A percentile compares a stretch with the other conserved stretches of the same genome.
Conservation (phyloP, 2,329 filamentous ascomycete species). For the Ophiostoma ulmi region DNA sequence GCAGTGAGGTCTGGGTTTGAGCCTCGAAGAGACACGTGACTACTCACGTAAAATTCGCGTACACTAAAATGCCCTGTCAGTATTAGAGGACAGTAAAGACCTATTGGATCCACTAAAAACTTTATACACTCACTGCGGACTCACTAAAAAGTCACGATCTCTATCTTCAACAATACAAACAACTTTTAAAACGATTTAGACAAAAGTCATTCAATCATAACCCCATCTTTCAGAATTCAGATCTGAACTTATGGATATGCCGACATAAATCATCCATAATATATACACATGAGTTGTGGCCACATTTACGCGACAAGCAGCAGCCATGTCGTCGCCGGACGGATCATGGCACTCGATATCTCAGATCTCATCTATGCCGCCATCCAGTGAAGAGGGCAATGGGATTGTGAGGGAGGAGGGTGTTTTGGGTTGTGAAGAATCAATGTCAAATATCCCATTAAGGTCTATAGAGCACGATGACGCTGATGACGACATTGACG, state of each 20-base stretch:
- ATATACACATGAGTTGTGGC: neutral
- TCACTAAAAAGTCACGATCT: constrained; percentile 1
- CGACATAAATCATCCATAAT: neutral
- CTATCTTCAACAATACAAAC: neutral
- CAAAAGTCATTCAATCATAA: neutral
- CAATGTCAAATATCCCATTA: neutral
- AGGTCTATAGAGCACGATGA: constrained; percentile 5
- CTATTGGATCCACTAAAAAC: neutral
- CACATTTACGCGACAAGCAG: neutral
- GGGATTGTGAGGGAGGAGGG: neutral
- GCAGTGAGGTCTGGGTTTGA: neutral
- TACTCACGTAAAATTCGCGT: neutral
- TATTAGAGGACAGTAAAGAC: neutral
- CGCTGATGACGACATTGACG: neutral
- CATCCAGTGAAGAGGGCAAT: neutral
- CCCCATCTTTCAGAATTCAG: neutral
- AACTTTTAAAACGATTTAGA: neutral
- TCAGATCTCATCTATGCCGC: neutral
- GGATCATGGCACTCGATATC: constrained; percentile 7
- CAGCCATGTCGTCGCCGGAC: constrained; percentile 16
- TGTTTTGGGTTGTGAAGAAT: neutral
- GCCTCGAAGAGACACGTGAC: neutral
- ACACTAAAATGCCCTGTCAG: neutral
- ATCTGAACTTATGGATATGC: neutral
- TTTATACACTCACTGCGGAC: neutral